Evolutionary conservation across 495 filamentous ascomycete genomes (phyloP), one percentile per base, ranked within the genome.

Genomic region (Xylaria curta): DNA sequence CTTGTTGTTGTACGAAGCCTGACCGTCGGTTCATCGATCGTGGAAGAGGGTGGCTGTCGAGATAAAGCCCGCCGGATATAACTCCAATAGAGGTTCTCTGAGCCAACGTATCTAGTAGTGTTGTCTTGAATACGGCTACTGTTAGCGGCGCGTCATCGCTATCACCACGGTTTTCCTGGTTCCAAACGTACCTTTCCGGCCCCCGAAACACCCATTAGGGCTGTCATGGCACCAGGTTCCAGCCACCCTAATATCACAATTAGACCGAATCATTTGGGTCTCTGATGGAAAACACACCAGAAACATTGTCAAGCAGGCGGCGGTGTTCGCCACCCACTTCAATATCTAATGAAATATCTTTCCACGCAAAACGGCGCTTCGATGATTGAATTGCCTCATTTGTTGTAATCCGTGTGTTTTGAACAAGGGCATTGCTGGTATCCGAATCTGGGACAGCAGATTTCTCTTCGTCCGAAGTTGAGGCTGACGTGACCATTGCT

Each of bases 141-240:
- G 51, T 54, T 28, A 54, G 51, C 12, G 12, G 21, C 5, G 51
- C 13, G 51, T 28, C 10, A 3, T 53, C 8, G 24, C 13, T 24
- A 28, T 54, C 51, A 28, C 17, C 3, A 5, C 26, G 8, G 21
- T 9, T 53, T 54, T 3, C 10, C 24, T 10, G 21, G 51, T 54
- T 15, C n/a, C 4, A 19, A n/a, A 93, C 88, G 10, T n/a, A 90
- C 53, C 77, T 92, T 92, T 47, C 91, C 91, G 19, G 90, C 89
- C 44, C 87, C 90, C 5, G 88, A 90, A 7, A 88, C 88, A 73
- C 90, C 90, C 91, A 94, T 94, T 17, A 95, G 81, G 8, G 93
- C 94, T 0, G 94, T 96, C 66, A 96, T 76, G 7, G 92, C 94
- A 49, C 94, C 94, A 33, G 93, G 93, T 77, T 94, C 93, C 60